Evolutionary conservation across 176 grass and related monocot genomes (phyloP), one percentile per base, ranked within the genome.

Genomic region (Tillandsia leiboldiana): DNA sequence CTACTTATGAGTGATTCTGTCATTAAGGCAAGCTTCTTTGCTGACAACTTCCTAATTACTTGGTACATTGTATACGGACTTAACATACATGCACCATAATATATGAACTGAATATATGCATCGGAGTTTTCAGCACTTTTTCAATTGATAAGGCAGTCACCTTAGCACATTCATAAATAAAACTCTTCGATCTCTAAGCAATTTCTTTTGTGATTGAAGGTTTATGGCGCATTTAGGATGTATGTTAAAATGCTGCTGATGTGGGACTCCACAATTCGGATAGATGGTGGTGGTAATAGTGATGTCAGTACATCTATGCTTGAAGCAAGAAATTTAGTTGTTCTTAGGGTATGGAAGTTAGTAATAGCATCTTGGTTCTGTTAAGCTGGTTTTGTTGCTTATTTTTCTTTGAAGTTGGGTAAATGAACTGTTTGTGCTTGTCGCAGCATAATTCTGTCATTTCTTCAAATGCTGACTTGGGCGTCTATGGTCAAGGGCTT

Each of bases 1-100:
- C 94, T 97, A 90, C 78, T 97, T 51, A 90, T 97, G 84, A 97
- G 94, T 64, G 94, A 97, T 75, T 87, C 94, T 70, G 84, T 97
- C 81, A 97, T 97, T 79, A 97, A 90, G 94, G 94, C 82, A 81
- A 69, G 75, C 51, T 17, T 56, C 62, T 75, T 70, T 72, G 56
- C 51, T 26, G 71, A n/a, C 20, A 68, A 26, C 51, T 27, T 50
- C 57, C 28, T 70, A 33, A 23, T 59, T 42, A 51, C 9, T 77
- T 69, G 10, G 12, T 24, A 49, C 4, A 2, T 63, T 3, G 15
- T 12, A 63, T 8, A 7, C 67, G 23, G n/a, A 69, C 11, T n/a
- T 57, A 73, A 22, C 18, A 71, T 42, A 17, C 12, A 15, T 42
- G 20, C n/a, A 61, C 22, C 22, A 61, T 20, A 57, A 22, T 23